phyloP scores from a whole-genome alignment of 2,329 filamentous ascomycete species.

The Fusarium sp. region DNA sequence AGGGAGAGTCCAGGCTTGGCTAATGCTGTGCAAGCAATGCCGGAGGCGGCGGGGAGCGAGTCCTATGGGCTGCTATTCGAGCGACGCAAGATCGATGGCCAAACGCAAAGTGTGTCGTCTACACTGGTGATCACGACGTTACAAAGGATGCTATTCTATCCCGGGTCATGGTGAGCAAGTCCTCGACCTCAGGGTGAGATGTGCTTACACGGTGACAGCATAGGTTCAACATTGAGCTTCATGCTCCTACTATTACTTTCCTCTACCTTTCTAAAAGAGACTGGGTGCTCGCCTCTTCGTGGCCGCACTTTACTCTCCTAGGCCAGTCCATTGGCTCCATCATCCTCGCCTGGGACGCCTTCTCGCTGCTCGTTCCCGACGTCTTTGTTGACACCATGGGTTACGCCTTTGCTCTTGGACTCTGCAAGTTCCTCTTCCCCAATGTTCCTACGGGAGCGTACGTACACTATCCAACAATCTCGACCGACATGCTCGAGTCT shows the following conservation, averaged over 20 bases:
- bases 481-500: constrained; percentile 93
- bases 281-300: constrained; percentile 85
- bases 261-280: constrained; percentile 88
- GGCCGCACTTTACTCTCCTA: constrained; percentile 89
- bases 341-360: constrained; percentile 87
- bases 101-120: constrained; percentile 86
- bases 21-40: constrained; percentile 71
- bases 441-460: constrained; percentile 86
- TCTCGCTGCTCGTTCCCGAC: constrained; percentile 89
- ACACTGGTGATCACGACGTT: constrained; percentile 92
- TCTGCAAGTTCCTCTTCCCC: constrained; percentile 83
- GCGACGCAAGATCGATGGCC: constrained; percentile 91
- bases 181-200: background rate
- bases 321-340: constrained; percentile 94
- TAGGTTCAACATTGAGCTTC: constrained; percentile 90
- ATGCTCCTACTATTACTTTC: constrained; percentile 83
- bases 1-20: constrained; percentile 6
- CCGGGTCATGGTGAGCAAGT: constrained; percentile 70
- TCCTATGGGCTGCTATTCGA: constrained; percentile 93
- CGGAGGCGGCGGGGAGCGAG: constrained; percentile 92
- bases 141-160: constrained; percentile 80
- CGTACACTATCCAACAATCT: constrained; percentile 98
- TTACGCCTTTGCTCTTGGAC: constrained; percentile 87
- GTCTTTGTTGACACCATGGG: constrained; percentile 98
- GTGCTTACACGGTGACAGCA: constrained; percentile 56